A percentile compares a stretch with the other conserved stretches of the same genome.
These are phyloP conservation scores for Linum lewisii DNA, from an alignment of 345 rosid genomes.

Conservation along the genomic window DNA sequence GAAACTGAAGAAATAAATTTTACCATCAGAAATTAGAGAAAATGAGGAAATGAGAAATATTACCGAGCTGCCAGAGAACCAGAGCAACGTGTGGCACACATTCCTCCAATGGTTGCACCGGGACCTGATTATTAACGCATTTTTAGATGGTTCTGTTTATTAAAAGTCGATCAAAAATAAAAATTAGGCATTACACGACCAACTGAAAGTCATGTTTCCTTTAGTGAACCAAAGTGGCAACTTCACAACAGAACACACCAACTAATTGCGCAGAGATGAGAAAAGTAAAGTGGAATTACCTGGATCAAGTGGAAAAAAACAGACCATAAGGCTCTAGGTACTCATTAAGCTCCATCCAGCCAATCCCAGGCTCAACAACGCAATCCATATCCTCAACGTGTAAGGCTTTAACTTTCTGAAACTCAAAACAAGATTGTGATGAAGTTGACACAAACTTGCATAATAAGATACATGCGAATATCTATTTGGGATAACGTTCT, in stretches of 20 bases:
- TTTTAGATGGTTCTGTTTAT: conserved; percentile 8
- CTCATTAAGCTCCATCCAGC: conserved; percentile 92
- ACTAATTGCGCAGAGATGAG: background rate
- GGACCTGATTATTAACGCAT: conserved; percentile 51
- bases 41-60: conserved; percentile 12
- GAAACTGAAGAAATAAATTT: no score
- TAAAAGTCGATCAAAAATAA: conserved; percentile 7
- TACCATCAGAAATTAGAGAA: background rate
- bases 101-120: conserved; percentile 90
- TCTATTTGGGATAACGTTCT: background rate
- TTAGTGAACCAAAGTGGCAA: background rate
- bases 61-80: conserved; percentile 95
- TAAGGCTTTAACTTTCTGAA: conserved; percentile 70
- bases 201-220: background rate
- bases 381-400: conserved; percentile 93
- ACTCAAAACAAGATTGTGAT: background rate
- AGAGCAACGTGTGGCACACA: conserved; percentile 98
- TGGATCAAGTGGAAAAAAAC: conserved; percentile 94
- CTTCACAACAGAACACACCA: background rate
- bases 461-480: background rate
- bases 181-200: background rate
- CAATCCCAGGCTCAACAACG: conserved; percentile 94
- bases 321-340: conserved; percentile 77
- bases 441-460: background rate
- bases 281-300: conserved; percentile 29